These are phyloP conservation scores for Ceratocystis ficicola DNA, from an alignment of 2,329 filamentous ascomycete genomes.

Conservation along the genomic window DNA sequence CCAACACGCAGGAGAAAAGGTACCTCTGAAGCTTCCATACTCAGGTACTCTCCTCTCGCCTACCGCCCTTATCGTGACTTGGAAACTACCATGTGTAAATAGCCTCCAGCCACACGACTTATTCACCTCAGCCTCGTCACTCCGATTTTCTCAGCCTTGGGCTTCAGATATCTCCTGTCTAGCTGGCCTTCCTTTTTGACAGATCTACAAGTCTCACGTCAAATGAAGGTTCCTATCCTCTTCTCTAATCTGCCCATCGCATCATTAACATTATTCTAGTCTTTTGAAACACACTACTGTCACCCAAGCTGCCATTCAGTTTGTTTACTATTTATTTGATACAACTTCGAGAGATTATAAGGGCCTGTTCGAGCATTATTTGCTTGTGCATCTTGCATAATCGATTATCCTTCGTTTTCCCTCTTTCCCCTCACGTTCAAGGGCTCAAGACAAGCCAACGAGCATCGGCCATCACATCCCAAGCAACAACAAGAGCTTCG, in stretches of 20 bases:
- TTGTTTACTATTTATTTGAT: neutral
- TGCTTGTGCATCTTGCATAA: neutral
- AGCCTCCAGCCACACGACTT: neutral
- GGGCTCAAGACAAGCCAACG: neutral
- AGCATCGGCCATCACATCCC: neutral
- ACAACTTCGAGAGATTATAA: neutral
- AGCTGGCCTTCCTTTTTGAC: neutral
- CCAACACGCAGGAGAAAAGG: neutral
- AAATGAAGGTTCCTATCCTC: neutral
- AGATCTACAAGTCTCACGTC: neutral
- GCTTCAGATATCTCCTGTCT: too few species aligned
- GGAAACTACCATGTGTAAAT: neutral
- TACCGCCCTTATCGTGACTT: neutral
- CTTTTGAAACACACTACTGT: slow-evolving; percentile 10
- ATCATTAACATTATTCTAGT: neutral
- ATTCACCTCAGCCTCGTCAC: neutral
- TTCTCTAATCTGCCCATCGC: neutral
- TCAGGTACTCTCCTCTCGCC: neutral
- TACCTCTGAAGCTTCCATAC: neutral
- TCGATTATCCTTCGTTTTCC: neutral
- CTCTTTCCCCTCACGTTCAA: neutral
- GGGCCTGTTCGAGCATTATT: neutral
- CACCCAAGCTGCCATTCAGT: neutral
- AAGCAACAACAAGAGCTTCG: neutral
- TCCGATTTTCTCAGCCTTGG: neutral